Evolutionary conservation across 257 asterid species (phyloP), one percentile per base, ranked within the genome.

Genomic region (Solanum lycopersicoides): DNA sequence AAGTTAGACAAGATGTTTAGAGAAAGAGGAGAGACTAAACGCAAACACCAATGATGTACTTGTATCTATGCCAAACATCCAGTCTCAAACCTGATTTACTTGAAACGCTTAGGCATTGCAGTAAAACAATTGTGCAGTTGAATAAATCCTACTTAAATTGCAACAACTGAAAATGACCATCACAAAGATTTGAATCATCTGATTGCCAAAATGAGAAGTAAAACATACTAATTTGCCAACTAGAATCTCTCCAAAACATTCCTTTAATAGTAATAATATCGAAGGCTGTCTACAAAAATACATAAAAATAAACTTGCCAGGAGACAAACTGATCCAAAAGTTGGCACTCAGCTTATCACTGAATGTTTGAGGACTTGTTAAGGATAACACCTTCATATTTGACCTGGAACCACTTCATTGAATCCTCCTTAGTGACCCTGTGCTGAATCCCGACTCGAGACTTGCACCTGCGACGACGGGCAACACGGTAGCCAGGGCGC

Each of bases 371-470:
- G 80, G 97, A 88, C 92, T 94, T 94, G 93, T 94, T 93, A 65
- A 94, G 96, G 89, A 94, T 93, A 28, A 94, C 98, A 59, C 98
- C 98, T 89, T 94, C 98, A 59, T 94, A 94, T 85, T 94, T 94
- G 72, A 92, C 95, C 86, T 94, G 98, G 92, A 94, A 94, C 98
- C 98, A 94, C 90, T 93, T 92, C 96, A 93, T 93, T 21, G 98
- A 88, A 44, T 93, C 96, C 9, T 93, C 98, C 91, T 93, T 94
- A 3, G 96, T 94, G 86, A 93, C 98, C 87, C 98, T 89, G 90
- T 94, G 96, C 72, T 94, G 96, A 88, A 94, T 94, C 18, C 98
- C 98, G n/a, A 94, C 98, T 14, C 95, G 92, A 15, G 98, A 65
- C 91, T 94, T 93, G 95, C 98, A 94, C 91, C 98, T 92, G 28